phyloP scores from a whole-genome alignment of 176 grass and related monocot species.

The Lolium rigidum region DNA sequence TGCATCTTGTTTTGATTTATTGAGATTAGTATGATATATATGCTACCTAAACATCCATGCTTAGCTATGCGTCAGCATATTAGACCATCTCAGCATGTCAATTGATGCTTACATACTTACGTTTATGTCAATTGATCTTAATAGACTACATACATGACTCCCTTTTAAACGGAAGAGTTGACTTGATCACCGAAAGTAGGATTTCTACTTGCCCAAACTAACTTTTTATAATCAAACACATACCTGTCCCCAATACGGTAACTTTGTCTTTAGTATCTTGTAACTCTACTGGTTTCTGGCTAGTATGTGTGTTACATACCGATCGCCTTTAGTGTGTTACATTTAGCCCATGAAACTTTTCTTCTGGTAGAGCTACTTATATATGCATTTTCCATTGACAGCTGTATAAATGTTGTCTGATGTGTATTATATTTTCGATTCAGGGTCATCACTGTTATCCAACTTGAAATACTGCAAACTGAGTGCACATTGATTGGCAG shows the following conservation, averaged over 20 bases:
- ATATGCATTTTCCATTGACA: conserved; percentile 20
- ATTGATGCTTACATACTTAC: neutral
- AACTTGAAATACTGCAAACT: conserved; percentile 69
- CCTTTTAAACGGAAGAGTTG: neutral
- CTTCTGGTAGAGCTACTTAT: conserved; percentile 21
- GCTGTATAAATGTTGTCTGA: conserved; percentile 28
- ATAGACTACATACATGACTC: neutral
- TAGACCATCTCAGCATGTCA: no score
- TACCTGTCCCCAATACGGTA: neutral
- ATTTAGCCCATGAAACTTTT: neutral
- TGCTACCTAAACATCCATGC: neutral
- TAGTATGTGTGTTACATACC: neutral
- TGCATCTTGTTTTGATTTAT: neutral
- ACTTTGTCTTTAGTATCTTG: neutral
- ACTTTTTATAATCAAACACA: neutral
- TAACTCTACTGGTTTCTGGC: no score
- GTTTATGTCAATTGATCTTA: neutral
- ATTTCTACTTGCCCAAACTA: neutral
- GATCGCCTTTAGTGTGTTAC: neutral
- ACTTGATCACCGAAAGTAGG: neutral
- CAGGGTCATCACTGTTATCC: conserved; percentile 78
- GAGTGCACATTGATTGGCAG: conserved; percentile 54
- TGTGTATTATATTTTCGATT: conserved; percentile 11
- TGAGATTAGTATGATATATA: neutral
- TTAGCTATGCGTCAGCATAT: no score